phyloP scores from a whole-genome alignment of 192 early-diverging fungal species.

The Umbelopsis sp. region DNA sequence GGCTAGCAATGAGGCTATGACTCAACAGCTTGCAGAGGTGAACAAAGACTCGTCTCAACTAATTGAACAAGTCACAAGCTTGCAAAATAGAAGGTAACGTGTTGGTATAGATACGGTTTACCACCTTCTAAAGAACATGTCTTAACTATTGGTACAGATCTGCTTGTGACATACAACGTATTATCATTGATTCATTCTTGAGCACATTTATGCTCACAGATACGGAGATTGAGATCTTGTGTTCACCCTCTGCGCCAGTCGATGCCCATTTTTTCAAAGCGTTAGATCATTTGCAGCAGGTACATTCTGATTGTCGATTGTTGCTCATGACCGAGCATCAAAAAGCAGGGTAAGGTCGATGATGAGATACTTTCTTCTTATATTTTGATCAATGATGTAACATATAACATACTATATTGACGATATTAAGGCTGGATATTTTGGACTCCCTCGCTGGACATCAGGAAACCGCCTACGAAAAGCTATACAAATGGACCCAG shows the following conservation, averaged over 20 bases:
- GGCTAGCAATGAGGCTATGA: conserved; percentile 61
- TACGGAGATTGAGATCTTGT: conserved; percentile 61
- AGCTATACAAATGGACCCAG: conserved; percentile 76
- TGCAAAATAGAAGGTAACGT: conserved; percentile 65
- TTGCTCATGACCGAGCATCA: conserved; percentile 77
- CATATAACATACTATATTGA: not conserved
- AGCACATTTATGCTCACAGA: conserved; percentile 72
- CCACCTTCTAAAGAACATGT: not conserved
- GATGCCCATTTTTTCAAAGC: conserved; percentile 71
- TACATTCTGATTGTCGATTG: conserved; percentile 72
- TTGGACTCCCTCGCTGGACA: conserved; percentile 71
- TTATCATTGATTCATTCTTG: conserved; percentile 67
- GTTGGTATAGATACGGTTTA: not conserved
- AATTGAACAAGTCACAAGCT: conserved; percentile 64
- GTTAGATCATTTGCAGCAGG: conserved; percentile 64
- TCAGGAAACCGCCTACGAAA: conserved; percentile 77
- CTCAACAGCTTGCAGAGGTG: conserved; percentile 50
- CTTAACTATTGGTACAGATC: conserved; percentile 40
- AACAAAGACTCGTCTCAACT: conserved; percentile 61
- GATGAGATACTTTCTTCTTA: not conserved
- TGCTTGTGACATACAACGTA: conserved; percentile 52
- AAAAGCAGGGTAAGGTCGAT: conserved; percentile 61
- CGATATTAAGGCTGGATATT: conserved; percentile 61
- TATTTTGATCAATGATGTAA: not conserved
- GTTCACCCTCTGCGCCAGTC: conserved; percentile 51